Base-by-base conservation (phyloP, 148 eudicot species). In the Cornus florida region DNA sequence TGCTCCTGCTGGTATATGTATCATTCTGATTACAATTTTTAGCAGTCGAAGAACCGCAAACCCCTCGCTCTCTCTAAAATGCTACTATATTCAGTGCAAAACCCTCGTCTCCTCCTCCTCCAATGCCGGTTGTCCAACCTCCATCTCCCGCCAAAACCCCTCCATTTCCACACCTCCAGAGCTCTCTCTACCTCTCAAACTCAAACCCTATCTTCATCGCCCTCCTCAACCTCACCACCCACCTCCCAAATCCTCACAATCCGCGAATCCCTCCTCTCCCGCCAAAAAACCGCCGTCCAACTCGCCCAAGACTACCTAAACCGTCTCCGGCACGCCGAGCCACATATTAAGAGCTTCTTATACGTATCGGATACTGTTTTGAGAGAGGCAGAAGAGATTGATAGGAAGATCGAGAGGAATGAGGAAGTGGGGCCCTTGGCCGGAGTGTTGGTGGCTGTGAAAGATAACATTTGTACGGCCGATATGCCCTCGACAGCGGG, bases 401-500 rank as follows among this genome's bases (percentile, higher is more conserved):
- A 96, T 56, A 39, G 75, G 35, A 92, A 70, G 80, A 92, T 96
- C 77, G 70, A 78, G 75, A 81, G 82, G 53, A 84, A 83, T 32
- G 93, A 93, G 75, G 84, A 90, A 19, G 39, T 96, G 76, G 95
- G 97, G 0, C 92, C 92, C 0, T 84, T 96, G 46, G 97, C 94
- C 5, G 99, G 99, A 5, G 92, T 93, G 57, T 75, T 93, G 71
- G 91, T 96, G 9, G 99, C 87, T 1, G 97, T 96, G 14, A 96
- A 96, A 81, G 99, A 96, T 84, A 96, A 96, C 80, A 96, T 96
- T 32, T 93, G 97, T 67, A 93, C 99, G 3, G 76, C 67, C 10
- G 91, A 91, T 69, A 93, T 96, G 99, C 92, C 91, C 0, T 83
- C 97, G 4, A 96, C 99, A 12, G 99, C 97, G 0, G 99, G 95